Evolutionary conservation across 2,329 filamentous ascomycete genomes (phyloP), one percentile per base, ranked within the genome.

Genomic region (Xylariaceae sp.): DNA sequence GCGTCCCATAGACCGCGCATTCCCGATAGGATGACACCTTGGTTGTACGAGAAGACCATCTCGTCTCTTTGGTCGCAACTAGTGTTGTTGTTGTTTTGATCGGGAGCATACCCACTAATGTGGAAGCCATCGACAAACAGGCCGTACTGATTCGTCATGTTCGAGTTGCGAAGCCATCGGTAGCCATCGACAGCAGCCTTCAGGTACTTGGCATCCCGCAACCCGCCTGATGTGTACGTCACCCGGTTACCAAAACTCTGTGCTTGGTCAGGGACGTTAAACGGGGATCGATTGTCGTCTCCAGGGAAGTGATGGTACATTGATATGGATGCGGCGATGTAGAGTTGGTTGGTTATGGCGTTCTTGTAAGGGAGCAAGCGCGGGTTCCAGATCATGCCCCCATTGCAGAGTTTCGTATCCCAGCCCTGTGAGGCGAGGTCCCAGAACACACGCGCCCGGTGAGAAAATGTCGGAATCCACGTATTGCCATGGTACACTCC

Each of bases 41-140:
- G 93, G 74, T 97, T 97, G 77, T 97, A 97, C 0, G 92, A 95
- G 74, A 92, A 96, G 7, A 96, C 88, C 86, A 92, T 93, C 66
- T 92, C 85, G 73, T 96, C 90, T 53, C 92, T 84, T 53, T 83
- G 73, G 70, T 97, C 90, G 72, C 93, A 97, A 63, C 84, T 80
- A 0, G 83, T 86, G 58, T 89, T 91, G 53, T 86, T 84, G 30
- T 79, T 80, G 60, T 81, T 80, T 5, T 77, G 75, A 58, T 84
- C 82, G 30, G 23, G 23, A 30, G 77, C 76, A 75, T 81, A 89
- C 23, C 84, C 84, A 11, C 79, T 83, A 68, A 97, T 88, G 73
- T 97, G 93, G 71, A 91, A 97, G 9, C 93, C 93, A 68, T 97
- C 93, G 0, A 86, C 85, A 71, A 90, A 96, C 0, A 97, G 77